Base-by-base conservation (phyloP, 2,329 filamentous ascomycete genomes). In the Moelleriella libera region DNA sequence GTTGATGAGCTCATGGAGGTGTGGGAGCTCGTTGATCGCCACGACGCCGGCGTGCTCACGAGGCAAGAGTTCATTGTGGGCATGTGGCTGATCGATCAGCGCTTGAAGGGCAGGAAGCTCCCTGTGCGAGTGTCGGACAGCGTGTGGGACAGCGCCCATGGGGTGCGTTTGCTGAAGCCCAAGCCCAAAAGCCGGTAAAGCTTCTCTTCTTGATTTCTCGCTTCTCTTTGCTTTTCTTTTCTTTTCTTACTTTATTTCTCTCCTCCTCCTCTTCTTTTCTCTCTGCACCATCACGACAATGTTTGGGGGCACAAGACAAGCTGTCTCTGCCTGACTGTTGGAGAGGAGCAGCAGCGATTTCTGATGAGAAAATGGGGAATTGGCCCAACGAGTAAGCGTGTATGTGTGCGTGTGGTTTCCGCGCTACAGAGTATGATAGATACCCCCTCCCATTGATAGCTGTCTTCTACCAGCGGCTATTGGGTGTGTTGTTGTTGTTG, bases 41-140 rank as follows among this genome's bases (percentile, higher is more conserved):
- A 67, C 6, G 60, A 65, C 1, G 58, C 64, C 11, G 82, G 82
- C 1, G 68, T 74, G 53, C 64, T 92, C 47, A 69, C 67, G 48
- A 76, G 77, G 56, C 74, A 82, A 48, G 83, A 88, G 65, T 92
- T 92, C 60, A 83, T 92, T 0, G 85, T 90, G 1, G 86, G 86
- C 8, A 73, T 87, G 68, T 92, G 86, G 85, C 65, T 92, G 45
- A 76, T 92, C 37, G 86, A 92, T 60, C 85, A 89, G 69, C 69
- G 84, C 50, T 66, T 92, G n/a, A 79, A 83, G 53, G 87, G 86
- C 1, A 69, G 85, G 50, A 92, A 92, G 68, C 69, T 90, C 21
- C 86, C 87, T 0, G 67, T 74, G 11, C 77, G 75, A 56, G 83
- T 90, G 8, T 74, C 74, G 46, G 78, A 82, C 45, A 88, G 83